phyloP scores from a whole-genome alignment of 192 early-diverging fungal species.

The Gamsiella multidivaricata region DNA sequence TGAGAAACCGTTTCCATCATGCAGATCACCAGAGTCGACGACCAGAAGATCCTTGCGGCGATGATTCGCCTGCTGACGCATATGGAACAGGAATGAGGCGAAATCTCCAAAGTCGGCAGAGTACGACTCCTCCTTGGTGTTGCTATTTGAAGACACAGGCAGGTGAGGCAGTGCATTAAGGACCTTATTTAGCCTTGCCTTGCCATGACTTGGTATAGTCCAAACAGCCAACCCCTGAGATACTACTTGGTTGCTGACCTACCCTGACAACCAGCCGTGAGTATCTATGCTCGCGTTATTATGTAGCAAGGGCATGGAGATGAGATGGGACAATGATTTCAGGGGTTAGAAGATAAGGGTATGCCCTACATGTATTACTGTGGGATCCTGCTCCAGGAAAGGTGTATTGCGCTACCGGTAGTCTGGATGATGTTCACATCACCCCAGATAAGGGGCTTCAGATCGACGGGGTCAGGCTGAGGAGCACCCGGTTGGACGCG shows the following conservation, averaged over 20 bases:
- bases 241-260: background rate
- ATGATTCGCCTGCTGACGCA: conserved; percentile 58
- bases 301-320: too few relatives aligned
- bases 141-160: conserved; percentile 11
- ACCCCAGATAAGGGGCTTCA: conserved; percentile 62
- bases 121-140: conserved; percentile 49
- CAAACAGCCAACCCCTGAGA: too few relatives aligned
- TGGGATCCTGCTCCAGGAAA: too few relatives aligned
- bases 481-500: conserved; percentile 72
- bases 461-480: conserved; percentile 78
- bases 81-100: conserved; percentile 59
- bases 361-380: too few relatives aligned
- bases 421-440: conserved; percentile 64
- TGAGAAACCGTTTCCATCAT: conserved; percentile 55
- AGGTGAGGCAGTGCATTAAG: background rate
- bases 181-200: too few relatives aligned
- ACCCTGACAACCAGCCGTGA: conserved; percentile 42
- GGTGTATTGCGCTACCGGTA: too few relatives aligned
- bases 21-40: conserved; percentile 60
- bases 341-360: too few relatives aligned
- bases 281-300: conserved; percentile 7
- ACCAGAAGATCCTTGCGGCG: conserved; percentile 63
- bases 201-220: too few relatives aligned
- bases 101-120: conserved; percentile 66
- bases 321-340: too few relatives aligned